Percentiles rank a stretch among this genome's conserved stretches.
Conservation (phyloP, 306 rosid genomes). For the Ceratonia siliqua region DNA sequence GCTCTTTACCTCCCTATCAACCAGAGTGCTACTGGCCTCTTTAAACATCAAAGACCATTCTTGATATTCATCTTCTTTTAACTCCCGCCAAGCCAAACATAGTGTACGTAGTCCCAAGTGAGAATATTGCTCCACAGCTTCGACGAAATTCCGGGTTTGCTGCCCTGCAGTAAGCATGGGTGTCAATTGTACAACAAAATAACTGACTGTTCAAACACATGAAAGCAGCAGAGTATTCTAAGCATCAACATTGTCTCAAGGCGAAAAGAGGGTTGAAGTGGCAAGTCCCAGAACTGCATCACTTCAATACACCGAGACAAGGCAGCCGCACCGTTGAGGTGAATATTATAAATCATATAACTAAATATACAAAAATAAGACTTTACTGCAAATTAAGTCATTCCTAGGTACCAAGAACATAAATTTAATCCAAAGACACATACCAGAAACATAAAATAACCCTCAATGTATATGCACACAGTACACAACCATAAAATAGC, state of each 20-base stretch:
- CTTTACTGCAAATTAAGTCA: no score
- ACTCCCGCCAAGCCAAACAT: conserved; percentile 93
- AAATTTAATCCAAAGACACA: no score
- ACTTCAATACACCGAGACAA: neutral
- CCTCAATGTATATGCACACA: no score
- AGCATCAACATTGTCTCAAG: neutral
- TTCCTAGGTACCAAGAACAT: no score
- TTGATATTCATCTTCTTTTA: conserved; percentile 76
- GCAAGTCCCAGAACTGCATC: neutral
- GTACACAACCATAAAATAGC: neutral
- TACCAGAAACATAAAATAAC: no score
- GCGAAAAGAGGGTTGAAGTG: neutral
- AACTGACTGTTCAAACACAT: neutral
- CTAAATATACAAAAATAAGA: no score
- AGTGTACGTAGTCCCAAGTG: conserved; percentile 91
- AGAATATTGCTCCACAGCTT: conserved; percentile 94
- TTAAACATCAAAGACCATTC: conserved; percentile 93
- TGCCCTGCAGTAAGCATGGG: conserved; percentile 60
- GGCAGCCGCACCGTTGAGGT: neutral
- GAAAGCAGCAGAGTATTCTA: neutral
- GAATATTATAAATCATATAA: neutral
- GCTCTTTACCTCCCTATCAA: conserved; percentile 88
- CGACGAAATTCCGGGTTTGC: conserved; percentile 81
- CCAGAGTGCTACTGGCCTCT: conserved; percentile 91
- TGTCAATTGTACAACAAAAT: neutral